phyloP scores from a whole-genome alignment of 2,329 filamentous ascomycete genomes.

The Diatrype stigma region DNA sequence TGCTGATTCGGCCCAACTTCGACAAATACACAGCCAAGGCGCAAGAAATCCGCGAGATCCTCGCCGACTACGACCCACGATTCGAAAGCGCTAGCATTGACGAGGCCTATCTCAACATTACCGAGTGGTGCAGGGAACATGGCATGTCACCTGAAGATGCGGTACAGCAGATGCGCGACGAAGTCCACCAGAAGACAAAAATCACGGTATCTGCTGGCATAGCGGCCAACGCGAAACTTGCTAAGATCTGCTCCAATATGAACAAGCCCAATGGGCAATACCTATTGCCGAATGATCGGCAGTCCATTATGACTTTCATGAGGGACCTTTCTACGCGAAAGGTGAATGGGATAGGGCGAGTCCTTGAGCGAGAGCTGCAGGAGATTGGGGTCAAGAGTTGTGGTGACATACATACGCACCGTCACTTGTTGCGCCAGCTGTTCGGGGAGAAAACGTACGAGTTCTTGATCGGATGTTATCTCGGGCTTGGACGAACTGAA shows the following conservation, averaged over 20 bases:
- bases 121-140: conserved; percentile 72
- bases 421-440: conserved; percentile 68
- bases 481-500: conserved; percentile 80
- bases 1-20: conserved; percentile 81
- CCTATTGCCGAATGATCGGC: conserved; percentile 65
- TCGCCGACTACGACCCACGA: conserved; percentile 81
- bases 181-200: conserved; percentile 70
- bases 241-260: conserved; percentile 91
- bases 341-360: conserved; percentile 90
- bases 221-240: conserved; percentile 85
- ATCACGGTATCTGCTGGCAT: conserved; percentile 94
- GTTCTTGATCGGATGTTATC: conserved; percentile 78
- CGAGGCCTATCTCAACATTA: conserved; percentile 95
- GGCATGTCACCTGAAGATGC: conserved; percentile 65
- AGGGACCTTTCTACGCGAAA: conserved; percentile 77
- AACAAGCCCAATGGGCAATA: conserved; percentile 98
- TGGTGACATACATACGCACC: conserved; percentile 76
- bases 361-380: conserved; percentile 85
- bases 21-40: conserved; percentile 90
- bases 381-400: conserved; percentile 85
- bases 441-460: conserved; percentile 91
- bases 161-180: conserved; percentile 70
- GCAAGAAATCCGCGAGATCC: conserved; percentile 74
- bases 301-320: conserved; percentile 82
- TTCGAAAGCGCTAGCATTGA: conserved; percentile 95